Evolutionary conservation across 306 rosid species (phyloP).

Genomic region (Sophora flavescens): DNA sequence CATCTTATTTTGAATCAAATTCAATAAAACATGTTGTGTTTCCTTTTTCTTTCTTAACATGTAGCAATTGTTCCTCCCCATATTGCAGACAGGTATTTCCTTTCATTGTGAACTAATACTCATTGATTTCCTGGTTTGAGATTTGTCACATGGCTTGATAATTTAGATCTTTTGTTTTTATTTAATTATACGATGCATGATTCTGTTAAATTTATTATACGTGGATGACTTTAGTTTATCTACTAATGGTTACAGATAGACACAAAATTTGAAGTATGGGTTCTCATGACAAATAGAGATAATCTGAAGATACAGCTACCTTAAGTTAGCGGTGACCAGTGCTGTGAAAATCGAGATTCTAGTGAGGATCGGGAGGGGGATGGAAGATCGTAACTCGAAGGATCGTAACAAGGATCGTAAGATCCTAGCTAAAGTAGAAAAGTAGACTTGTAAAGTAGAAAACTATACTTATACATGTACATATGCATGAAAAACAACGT

Average conservation of each 20-base stretch:
- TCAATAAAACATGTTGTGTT: too few species aligned
- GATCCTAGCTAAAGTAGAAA: too few species aligned
- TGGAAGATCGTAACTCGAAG: too few species aligned
- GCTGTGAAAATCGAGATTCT: too few species aligned
- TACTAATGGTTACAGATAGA: constrained; percentile 62
- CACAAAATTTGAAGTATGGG: constrained; percentile 76
- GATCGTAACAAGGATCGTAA: too few species aligned
- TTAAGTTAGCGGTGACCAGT: too few species aligned
- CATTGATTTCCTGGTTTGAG: neutral
- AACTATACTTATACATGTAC: too few species aligned
- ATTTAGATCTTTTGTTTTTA: neutral
- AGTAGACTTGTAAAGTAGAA: too few species aligned
- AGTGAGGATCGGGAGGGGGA: too few species aligned
- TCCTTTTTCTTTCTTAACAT: too few species aligned
- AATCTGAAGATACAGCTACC: constrained; percentile 56
- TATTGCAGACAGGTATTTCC: constrained; percentile 79
- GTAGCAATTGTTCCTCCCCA: constrained; percentile 73
- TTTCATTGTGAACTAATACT: neutral
- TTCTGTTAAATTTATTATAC: neutral
- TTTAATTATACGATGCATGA: neutral
- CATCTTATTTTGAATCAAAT: too few species aligned
- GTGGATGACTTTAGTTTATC: neutral
- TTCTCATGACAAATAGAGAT: constrained; percentile 69
- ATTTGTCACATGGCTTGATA: constrained; percentile 7
- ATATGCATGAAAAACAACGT: too few species aligned